Base-by-base conservation (phyloP, 371 early-diverging fungal genomes). In the Chytridium lagenaria region DNA sequence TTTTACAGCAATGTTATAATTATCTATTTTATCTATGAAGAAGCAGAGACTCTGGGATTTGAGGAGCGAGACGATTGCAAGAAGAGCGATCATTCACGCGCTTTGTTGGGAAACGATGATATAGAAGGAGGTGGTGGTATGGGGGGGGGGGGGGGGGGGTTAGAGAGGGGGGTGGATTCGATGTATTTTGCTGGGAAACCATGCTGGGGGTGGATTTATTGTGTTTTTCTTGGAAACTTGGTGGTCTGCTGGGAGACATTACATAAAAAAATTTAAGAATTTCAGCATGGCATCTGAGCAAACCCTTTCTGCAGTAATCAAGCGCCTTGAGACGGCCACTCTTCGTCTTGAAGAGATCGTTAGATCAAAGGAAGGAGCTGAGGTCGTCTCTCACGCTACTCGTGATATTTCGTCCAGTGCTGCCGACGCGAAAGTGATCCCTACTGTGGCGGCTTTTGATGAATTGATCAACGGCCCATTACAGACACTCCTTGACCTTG, bases 301-400 rank as follows among this genome's bases (percentile, higher is more conserved):
- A 12, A 55, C 73, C 26, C 79, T 95, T 65, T 85, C 90, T 3
- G 82, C 87, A 33, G 88, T 95, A 65, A 83, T 94, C 68, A 92
- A 90, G 78, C 88, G 96, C 19, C 85, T 96, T 31, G 96, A 96
- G 82, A 87, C 91, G 12, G 95, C 94, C 44, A 93, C 95, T 10
- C 86, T 88, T 39, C 91, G 92, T 61, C 85, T 96, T 49, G 96
- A 96, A 70, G 91, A 91, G 72, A 80, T 93, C 69, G 91, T 94
- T 40, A 83, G 86, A 22, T 84, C 82, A 31, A 85, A 83, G 19
- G 84, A 86, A 40, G 83, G 87, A 31, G 71, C 74, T 51, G 79
- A 78, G 10, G 72, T 71, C 7, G 78, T 78, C 15, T 65, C 77
- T 49, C 67, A 83, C 7, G 74, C 84, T 31, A 77, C 77, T 26